Conservation (phyloP, 2,329 filamentous ascomycete genomes). For the Teratosphaeriaceae sp. region DNA sequence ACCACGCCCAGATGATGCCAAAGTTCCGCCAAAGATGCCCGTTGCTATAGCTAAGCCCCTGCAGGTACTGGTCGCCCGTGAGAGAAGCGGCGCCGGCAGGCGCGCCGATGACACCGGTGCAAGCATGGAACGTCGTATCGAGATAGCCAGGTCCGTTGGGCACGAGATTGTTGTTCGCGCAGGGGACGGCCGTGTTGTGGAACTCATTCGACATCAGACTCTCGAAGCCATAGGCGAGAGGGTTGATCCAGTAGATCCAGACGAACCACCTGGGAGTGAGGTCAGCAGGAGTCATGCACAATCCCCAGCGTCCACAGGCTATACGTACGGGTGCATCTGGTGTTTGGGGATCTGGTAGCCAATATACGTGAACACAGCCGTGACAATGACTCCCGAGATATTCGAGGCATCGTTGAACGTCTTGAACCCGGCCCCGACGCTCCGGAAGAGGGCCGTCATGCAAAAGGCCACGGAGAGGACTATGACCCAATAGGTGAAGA, state of each 20-base stretch:
- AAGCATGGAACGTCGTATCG: conserved; percentile 27
- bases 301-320: no score
- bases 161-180: conserved; percentile 41
- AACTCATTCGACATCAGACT: conserved; percentile 48
- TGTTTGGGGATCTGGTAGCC: conserved; percentile 29
- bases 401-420: conserved; percentile 28
- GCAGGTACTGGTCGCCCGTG: conserved; percentile 56
- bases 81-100: conserved; percentile 49
- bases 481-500: conserved; percentile 57
- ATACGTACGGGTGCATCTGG: conserved; percentile 38
- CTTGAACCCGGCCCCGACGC: conserved; percentile 30
- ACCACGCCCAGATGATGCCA: conserved; percentile 61
- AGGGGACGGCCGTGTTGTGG: conserved; percentile 50
- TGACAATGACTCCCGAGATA: conserved; percentile 25
- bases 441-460: conserved; percentile 42
- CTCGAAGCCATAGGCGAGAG: conserved; percentile 27
- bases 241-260: conserved; percentile 53
- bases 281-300: no score
- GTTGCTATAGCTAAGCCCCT: conserved; percentile 42
- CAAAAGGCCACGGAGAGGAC: conserved; percentile 41
- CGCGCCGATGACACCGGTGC: conserved; percentile 49
- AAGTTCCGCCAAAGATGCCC: conserved; percentile 50
- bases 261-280: no score
- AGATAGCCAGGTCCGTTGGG: conserved; percentile 34
- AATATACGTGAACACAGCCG: conserved; percentile 25